Evolutionary conservation across 176 grass and related monocot genomes (phyloP).

Genomic region (Bromus sterilis): DNA sequence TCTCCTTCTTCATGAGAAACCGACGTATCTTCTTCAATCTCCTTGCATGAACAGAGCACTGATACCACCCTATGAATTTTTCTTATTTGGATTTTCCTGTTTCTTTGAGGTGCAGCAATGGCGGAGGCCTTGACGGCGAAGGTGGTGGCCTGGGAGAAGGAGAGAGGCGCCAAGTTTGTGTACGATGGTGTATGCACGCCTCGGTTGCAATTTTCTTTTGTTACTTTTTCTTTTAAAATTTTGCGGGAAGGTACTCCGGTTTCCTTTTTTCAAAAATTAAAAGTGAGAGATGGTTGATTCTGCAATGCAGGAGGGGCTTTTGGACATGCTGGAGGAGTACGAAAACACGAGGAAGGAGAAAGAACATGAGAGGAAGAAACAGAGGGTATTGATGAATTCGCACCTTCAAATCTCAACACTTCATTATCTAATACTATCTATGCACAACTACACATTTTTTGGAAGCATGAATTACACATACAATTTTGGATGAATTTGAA

Average conservation of each 20-base stretch:
- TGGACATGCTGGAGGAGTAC: constrained; percentile 33
- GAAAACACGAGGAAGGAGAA: constrained; percentile 27
- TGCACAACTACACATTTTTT: not conserved
- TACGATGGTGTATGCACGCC: constrained; percentile 71
- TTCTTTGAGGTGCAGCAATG: constrained; percentile 37
- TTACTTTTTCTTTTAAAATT: not conserved
- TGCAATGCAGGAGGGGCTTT: constrained; percentile 13
- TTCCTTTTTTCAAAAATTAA: not conserved
- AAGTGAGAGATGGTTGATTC: not conserved
- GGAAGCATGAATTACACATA: not conserved
- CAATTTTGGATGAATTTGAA: not conserved
- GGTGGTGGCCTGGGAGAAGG: constrained; percentile 63
- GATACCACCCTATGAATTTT: not conserved
- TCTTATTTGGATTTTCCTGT: not conserved
- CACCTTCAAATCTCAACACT: not conserved
- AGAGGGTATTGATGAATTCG: not conserved
- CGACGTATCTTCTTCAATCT: not conserved
- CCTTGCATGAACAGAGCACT: not conserved
- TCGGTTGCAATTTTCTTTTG: not conserved
- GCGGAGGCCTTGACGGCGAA: constrained; percentile 50
- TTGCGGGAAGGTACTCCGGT: not conserved
- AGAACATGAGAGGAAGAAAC: constrained; percentile 38
- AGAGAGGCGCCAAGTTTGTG: constrained; percentile 41
- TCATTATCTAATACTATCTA: not conserved
- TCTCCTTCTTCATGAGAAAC: not conserved